phyloP scores from a whole-genome alignment of 768 basidiomycete species.

The Porphyrellus cyaneotinctus region DNA sequence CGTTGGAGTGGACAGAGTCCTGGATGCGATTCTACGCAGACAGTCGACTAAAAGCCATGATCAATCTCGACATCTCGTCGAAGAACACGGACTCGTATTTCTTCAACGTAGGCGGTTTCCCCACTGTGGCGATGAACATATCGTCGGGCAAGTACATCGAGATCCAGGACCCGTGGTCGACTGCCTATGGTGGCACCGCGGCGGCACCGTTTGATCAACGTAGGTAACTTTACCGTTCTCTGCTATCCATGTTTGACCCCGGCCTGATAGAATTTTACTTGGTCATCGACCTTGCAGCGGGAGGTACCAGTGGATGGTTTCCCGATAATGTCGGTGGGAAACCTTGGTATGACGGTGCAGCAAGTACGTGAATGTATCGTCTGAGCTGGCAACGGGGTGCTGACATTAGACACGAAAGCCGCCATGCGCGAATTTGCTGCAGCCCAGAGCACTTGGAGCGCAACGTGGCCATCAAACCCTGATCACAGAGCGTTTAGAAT shows the following conservation, averaged over 20 bases:
- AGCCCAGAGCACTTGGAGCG: slow-evolving; percentile 61
- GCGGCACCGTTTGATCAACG: slow-evolving; percentile 44
- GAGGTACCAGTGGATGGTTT: slow-evolving; percentile 65
- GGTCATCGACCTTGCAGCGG: slow-evolving; percentile 75
- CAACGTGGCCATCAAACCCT: slow-evolving; percentile 66
- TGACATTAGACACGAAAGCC: slow-evolving; percentile 20
- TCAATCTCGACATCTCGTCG: slow-evolving; percentile 45
- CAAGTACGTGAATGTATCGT: slow-evolving; percentile 35
- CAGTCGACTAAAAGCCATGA: slow-evolving; percentile 45
- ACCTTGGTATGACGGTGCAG: slow-evolving; percentile 58
- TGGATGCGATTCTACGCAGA: slow-evolving; percentile 57
- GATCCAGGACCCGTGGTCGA: slow-evolving; percentile 48
- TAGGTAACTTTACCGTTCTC: not conserved
- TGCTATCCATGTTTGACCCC: not conserved
- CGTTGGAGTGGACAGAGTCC: slow-evolving; percentile 55
- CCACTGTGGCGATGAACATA: slow-evolving; percentile 43
- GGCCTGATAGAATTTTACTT: slow-evolving; percentile 64
- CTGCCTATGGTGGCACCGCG: slow-evolving; percentile 37
- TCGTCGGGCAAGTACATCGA: slow-evolving; percentile 36
- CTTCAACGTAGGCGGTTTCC: slow-evolving; percentile 51
- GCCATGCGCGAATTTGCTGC: slow-evolving; percentile 71
- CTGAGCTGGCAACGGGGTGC: slow-evolving; percentile 14
- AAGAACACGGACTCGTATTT: slow-evolving; percentile 44
- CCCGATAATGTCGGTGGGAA: slow-evolving; percentile 49
- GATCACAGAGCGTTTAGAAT: slow-evolving; percentile 67